Conservation (phyloP, 1,284 basidiomycete genomes). For the Gymnopus androsaceus region DNA sequence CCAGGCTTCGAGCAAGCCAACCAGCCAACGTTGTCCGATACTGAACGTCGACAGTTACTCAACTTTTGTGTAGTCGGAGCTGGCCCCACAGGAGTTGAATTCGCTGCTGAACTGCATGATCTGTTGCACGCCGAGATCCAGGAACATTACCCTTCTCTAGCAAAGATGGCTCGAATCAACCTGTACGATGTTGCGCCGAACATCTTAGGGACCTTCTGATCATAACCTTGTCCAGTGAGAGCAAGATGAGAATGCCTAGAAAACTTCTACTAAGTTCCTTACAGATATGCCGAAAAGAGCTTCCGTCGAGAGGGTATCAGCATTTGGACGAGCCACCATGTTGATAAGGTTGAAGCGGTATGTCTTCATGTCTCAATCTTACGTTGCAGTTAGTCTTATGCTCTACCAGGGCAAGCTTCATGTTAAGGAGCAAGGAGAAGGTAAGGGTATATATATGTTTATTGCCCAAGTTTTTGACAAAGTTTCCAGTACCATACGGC, state of each 20-base stretch:
- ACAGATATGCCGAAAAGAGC: slow-evolving; percentile 69
- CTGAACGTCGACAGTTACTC: slow-evolving; percentile 66
- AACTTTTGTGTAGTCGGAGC: slow-evolving; percentile 84
- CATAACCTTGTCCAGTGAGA: slow-evolving; percentile 64
- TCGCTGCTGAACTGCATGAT: slow-evolving; percentile 86
- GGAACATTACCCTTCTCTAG: slow-evolving; percentile 64
- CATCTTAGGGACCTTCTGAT: slow-evolving; percentile 83
- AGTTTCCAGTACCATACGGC: slow-evolving; percentile 67
- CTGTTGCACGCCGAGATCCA: slow-evolving; percentile 77
- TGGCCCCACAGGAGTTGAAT: slow-evolving; percentile 81
- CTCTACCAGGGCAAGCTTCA: slow-evolving; percentile 50
- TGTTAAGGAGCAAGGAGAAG: slow-evolving; percentile 67
- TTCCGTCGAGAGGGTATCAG: slow-evolving; percentile 80
- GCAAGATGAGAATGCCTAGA: slow-evolving; percentile 9
- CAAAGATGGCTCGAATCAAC: slow-evolving; percentile 66
- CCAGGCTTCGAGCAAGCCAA: slow-evolving; percentile 80
- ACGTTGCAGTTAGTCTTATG: background rate
- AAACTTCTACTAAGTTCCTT: slow-evolving; percentile 11
- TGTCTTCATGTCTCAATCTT: background rate
- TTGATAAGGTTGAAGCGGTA: slow-evolving; percentile 68
- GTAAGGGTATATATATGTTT: slow-evolving; percentile 28
- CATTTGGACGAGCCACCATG: slow-evolving; percentile 77
- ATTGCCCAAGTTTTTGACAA: background rate
- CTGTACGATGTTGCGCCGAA: slow-evolving; percentile 81
- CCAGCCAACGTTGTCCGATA: slow-evolving; percentile 67